Conservation (phyloP, 2,329 filamentous ascomycete species). For the Beauveria rudraprayagi region DNA sequence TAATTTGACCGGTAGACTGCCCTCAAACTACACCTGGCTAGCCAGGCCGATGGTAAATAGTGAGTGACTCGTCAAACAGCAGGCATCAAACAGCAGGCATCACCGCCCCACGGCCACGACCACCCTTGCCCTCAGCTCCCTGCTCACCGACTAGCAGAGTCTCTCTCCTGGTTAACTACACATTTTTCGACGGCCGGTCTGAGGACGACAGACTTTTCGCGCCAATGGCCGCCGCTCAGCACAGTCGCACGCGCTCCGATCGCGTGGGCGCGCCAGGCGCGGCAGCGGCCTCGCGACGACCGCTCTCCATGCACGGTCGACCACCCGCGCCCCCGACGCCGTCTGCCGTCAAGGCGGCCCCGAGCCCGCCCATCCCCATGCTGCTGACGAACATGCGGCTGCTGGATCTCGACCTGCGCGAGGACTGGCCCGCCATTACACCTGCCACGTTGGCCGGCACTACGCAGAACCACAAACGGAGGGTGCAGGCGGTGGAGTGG, state of each 20-base stretch:
- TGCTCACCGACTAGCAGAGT: background rate
- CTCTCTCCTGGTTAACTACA: background rate
- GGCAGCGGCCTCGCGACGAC: background rate
- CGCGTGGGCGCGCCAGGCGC: conserved; percentile 3
- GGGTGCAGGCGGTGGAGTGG: conserved; percentile 82
- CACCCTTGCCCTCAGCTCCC: background rate
- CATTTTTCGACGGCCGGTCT: background rate
- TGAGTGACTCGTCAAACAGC: too few species aligned
- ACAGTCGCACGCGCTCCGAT: conserved; percentile 4
- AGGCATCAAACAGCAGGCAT: background rate
- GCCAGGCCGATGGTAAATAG: too few species aligned
- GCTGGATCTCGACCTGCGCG: conserved; percentile 65
- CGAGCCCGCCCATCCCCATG: background rate
- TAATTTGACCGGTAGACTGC: too few species aligned
- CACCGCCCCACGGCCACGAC: background rate
- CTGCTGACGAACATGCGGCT: conserved; percentile 81
- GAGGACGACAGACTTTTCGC: background rate
- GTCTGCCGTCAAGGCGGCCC: background rate
- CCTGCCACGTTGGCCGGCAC: conserved; percentile 62
- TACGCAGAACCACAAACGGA: conserved; percentile 68
- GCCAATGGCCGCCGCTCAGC: conserved; percentile 7
- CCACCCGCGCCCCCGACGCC: background rate
- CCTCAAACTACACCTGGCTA: too few species aligned
- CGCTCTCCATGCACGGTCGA: conserved; percentile 3
- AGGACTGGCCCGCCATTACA: conserved; percentile 75